Percentiles rank a stretch among this genome's conserved stretches.
phyloP scores from a whole-genome alignment of 345 rosid genomes.

The Eucalyptus tenuipes region DNA sequence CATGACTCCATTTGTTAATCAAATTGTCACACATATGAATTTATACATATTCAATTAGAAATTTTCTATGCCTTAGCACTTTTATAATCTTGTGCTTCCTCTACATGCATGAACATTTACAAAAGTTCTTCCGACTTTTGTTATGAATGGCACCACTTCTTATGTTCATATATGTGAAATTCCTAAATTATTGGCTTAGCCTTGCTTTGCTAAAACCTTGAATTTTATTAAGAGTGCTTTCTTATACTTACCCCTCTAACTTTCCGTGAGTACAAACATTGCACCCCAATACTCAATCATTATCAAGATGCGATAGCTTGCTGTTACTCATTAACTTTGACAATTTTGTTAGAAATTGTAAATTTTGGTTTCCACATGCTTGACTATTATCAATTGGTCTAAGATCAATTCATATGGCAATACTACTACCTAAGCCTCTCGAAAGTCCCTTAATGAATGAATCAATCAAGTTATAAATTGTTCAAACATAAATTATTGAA shows the following conservation, averaged over 20 bases:
- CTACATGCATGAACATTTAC: neutral
- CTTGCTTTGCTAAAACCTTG: too few species aligned
- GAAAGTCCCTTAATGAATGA: neutral
- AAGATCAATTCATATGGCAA: neutral
- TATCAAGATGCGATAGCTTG: fast-evolving
- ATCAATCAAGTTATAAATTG: neutral
- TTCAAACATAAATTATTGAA: neutral
- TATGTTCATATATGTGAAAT: neutral
- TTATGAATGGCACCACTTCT: neutral
- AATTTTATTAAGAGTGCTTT: too few species aligned
- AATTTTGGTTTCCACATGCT: neutral
- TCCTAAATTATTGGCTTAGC: too few species aligned
- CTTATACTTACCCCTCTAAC: neutral
- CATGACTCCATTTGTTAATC: neutral
- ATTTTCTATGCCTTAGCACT: neutral
- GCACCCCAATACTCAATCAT: neutral
- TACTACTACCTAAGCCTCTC: neutral
- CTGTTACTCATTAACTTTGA: neutral
- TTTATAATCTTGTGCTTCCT: neutral
- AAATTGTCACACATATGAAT: neutral
- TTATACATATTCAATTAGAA: neutral
- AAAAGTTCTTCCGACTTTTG: too few species aligned
- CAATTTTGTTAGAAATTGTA: neutral
- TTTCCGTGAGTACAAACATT: neutral
- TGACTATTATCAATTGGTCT: neutral